Conservation (phyloP, 805 yeast species). For the Suhomyces kilbournensis region DNA sequence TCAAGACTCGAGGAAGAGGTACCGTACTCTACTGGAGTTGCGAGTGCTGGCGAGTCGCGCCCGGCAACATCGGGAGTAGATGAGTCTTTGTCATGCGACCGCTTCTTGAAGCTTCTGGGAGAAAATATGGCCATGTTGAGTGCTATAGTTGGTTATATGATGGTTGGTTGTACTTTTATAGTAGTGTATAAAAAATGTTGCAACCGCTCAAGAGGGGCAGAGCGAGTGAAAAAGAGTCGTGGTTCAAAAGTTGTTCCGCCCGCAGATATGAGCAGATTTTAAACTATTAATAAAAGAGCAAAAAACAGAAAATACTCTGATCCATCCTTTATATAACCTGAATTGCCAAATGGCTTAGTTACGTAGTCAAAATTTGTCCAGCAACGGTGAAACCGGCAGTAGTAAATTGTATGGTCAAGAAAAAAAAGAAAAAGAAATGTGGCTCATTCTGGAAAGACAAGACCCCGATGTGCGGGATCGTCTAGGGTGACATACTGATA, state of each 20-base stretch:
- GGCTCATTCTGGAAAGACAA: background rate
- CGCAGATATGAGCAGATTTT: background rate
- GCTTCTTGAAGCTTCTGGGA: background rate
- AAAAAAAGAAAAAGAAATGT: slow-evolving; percentile 1
- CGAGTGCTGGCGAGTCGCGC: background rate
- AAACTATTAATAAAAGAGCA: background rate
- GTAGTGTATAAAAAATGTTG: background rate
- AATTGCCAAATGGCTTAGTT: background rate
- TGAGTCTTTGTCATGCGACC: background rate
- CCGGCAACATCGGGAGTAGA: background rate
- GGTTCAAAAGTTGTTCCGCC: background rate
- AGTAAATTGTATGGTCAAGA: background rate
- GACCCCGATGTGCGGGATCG: background rate
- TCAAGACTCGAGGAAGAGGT: background rate
- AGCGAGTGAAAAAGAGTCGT: background rate
- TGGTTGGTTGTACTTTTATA: background rate
- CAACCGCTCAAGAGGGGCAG: background rate
- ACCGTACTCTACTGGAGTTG: background rate
- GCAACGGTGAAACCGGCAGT: background rate
- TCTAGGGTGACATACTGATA: background rate
- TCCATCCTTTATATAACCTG: background rate
- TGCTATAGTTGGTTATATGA: background rate
- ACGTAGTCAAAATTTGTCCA: background rate
- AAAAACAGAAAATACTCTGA: background rate
- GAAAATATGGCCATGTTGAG: background rate